Evolutionary conservation across 2,329 filamentous ascomycete genomes (phyloP).

Genomic region (Hypoxylon sp.): DNA sequence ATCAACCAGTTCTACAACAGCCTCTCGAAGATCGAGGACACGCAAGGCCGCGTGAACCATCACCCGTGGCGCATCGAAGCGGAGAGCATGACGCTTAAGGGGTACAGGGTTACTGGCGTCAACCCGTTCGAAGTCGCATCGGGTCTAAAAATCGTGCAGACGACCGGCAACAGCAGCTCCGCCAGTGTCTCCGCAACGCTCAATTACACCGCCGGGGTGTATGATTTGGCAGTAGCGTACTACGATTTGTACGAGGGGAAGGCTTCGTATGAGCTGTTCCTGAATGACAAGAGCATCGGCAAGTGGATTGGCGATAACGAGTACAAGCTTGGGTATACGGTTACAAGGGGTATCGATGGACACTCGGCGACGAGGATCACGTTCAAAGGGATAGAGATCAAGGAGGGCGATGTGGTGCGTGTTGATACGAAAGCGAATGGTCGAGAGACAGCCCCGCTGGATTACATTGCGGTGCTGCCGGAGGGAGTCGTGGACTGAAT

Average conservation of each 20-base stretch:
- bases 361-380: slow-evolving; percentile 75
- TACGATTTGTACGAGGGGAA: slow-evolving; percentile 73
- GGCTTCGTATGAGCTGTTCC: slow-evolving; percentile 67
- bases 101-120: slow-evolving; percentile 69
- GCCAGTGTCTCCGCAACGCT: slow-evolving; percentile 65
- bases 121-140: slow-evolving; percentile 73
- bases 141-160: slow-evolving; percentile 68
- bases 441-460: slow-evolving; percentile 74
- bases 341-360: slow-evolving; percentile 72
- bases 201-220: slow-evolving; percentile 66
- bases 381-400: slow-evolving; percentile 55
- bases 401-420: slow-evolving; percentile 51
- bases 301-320: slow-evolving; percentile 73
- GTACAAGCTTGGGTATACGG: slow-evolving; percentile 70
- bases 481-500: slow-evolving; percentile 68
- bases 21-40: slow-evolving; percentile 72
- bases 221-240: slow-evolving; percentile 77
- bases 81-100: slow-evolving; percentile 73
- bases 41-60: slow-evolving; percentile 67
- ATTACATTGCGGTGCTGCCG: slow-evolving; percentile 76
- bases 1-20: slow-evolving; percentile 76
- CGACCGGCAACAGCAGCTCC: slow-evolving; percentile 64
- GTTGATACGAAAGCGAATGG: slow-evolving; percentile 70
- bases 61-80: slow-evolving; percentile 79
- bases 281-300: slow-evolving; percentile 68